These are phyloP conservation scores for Albifimbria verrucaria DNA, from an alignment of 2,329 filamentous ascomycete species.

Conservation along the genomic window DNA sequence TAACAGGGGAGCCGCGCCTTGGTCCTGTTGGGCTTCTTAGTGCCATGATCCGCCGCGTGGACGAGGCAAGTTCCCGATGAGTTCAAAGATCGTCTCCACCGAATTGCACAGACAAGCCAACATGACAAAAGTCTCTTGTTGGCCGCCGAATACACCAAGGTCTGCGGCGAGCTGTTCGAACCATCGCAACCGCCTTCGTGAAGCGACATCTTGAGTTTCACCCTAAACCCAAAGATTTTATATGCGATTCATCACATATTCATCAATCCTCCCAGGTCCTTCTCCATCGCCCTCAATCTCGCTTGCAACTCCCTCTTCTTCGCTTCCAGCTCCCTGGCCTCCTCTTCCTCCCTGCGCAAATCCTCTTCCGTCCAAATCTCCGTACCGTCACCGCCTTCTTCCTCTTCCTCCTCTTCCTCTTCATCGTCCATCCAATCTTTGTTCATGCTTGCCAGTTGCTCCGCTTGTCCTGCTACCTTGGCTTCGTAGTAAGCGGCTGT, in stretches of 20 bases:
- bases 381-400: slow-evolving; percentile 44
- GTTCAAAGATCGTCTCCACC: too few species aligned
- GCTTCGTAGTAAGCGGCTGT: slow-evolving; percentile 80
- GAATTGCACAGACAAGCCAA: too few species aligned
- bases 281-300: slow-evolving; percentile 51
- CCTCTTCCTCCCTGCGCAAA: slow-evolving; percentile 65
- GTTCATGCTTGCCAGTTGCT: slow-evolving; percentile 72
- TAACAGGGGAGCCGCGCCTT: too few species aligned
- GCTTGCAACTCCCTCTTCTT: slow-evolving; percentile 55
- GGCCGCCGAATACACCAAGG: too few species aligned
- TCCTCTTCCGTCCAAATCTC: slow-evolving; percentile 64
- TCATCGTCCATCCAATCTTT: slow-evolving; percentile 55
- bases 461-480: slow-evolving; percentile 72
- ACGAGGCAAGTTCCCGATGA: too few species aligned
- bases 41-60: too few species aligned
- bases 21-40: too few species aligned
- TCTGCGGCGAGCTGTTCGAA: too few species aligned
- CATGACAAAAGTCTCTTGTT: too few species aligned
- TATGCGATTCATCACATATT: slow-evolving; percentile 50
- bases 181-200: too few species aligned
- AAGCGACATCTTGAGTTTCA: too few species aligned
- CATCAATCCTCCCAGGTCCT: slow-evolving; percentile 52
- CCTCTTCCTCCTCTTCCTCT: slow-evolving; percentile 51
- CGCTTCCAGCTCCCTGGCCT: slow-evolving; percentile 52
- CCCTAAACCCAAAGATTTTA: too few species aligned